Percentiles rank a stretch among this genome's conserved stretches.
Conservation (phyloP, 345 rosid genomes). For the Geranium rotundifolium region DNA sequence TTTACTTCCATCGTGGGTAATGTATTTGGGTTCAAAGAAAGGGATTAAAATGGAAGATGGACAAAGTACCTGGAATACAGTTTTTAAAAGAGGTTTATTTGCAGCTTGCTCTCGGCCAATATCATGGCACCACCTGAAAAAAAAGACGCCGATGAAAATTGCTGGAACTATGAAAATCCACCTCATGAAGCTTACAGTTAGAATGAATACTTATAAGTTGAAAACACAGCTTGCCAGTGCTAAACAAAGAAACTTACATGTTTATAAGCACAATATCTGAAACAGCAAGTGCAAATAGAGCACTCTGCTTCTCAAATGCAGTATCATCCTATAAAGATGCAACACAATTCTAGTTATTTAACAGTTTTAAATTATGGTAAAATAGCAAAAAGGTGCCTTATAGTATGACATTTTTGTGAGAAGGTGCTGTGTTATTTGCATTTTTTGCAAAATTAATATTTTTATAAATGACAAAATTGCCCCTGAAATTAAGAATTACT, state of each 20-base stretch:
- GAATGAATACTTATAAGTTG: too few species aligned
- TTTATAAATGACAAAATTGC: too few species aligned
- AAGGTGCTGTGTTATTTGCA: too few species aligned
- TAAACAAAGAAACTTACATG: constrained; percentile 48
- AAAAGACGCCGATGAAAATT: constrained; percentile 12
- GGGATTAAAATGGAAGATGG: constrained; percentile 3
- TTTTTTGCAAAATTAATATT: too few species aligned
- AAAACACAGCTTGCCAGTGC: not conserved
- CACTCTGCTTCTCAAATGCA: constrained; percentile 98
- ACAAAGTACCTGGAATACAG: constrained; percentile 83
- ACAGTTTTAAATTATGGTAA: too few species aligned
- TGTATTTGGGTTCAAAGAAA: constrained; percentile 16
- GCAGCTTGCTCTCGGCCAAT: constrained; percentile 99
- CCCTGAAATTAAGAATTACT: too few species aligned
- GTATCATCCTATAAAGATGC: constrained; percentile 72
- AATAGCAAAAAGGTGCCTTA: too few species aligned
- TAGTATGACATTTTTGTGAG: too few species aligned
- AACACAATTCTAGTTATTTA: not conserved
- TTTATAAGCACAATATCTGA: constrained; percentile 97
- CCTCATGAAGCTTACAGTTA: not conserved
- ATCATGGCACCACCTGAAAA: constrained; percentile 99
- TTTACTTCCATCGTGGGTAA: constrained; percentile 15
- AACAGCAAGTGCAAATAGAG: constrained; percentile 96
- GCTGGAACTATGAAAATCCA: constrained; percentile 7
- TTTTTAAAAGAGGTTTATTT: constrained; percentile 92